A percentile compares a stretch with the other conserved stretches of the same genome.
Evolutionary conservation across 78 protist species (phyloP).

Genomic region (Salpingoeca rosetta): DNA sequence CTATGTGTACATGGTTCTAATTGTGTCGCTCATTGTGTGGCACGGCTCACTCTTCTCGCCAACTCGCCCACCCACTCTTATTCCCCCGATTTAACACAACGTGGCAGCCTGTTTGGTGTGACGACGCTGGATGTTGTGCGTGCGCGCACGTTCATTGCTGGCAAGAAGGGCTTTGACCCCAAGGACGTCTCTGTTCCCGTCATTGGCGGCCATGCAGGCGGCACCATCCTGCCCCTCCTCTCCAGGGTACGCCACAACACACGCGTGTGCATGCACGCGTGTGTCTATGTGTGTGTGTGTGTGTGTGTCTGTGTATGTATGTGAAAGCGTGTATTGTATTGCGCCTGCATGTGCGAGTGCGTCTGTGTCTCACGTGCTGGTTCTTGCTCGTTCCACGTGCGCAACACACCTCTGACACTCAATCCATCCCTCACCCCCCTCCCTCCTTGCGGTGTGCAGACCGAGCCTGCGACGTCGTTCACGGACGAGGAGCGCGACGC

Average conservation of each 20-base stretch:
- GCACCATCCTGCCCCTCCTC: conserved; percentile 72
- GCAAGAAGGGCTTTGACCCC: background rate
- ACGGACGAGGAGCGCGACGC: background rate
- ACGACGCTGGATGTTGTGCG: conserved; percentile 73
- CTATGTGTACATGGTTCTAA: no score
- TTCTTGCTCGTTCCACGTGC: background rate
- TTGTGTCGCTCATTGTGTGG: no score
- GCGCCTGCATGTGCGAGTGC: no score
- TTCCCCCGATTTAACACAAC: no score
- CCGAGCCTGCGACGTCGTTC: background rate
- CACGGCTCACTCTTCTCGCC: background rate
- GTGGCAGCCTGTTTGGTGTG: conserved; percentile 59
- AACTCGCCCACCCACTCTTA: background rate
- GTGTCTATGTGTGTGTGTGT: no score
- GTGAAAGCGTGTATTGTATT: no score
- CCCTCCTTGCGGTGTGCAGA: background rate
- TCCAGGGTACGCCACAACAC: conserved; percentile 49
- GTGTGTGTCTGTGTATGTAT: no score
- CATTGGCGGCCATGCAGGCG: conserved; percentile 79
- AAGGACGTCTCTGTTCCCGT: conserved; percentile 49
- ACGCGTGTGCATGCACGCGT: no score
- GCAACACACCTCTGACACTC: background rate
- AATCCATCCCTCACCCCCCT: background rate
- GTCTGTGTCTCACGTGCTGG: background rate
- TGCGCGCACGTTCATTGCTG: conserved; percentile 62